Percentiles rank a stretch among this genome's conserved stretches.
These are phyloP conservation scores for Rhizopus microsporus DNA, from an alignment of 371 early-diverging fungal species.

Conservation along the genomic window DNA sequence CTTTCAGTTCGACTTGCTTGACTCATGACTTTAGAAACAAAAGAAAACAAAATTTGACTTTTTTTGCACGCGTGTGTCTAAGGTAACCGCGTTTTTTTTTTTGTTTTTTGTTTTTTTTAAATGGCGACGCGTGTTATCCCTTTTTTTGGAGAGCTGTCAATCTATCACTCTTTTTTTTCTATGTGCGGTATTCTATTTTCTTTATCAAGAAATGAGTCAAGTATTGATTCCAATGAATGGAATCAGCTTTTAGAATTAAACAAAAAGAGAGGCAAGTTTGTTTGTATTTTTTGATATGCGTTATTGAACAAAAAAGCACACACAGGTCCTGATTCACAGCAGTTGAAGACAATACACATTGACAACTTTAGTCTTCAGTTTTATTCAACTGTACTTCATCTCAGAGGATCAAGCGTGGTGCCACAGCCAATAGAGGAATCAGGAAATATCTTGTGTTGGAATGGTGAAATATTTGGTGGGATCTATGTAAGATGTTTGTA, in stretches of 20 bases:
- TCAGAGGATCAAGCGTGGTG: conserved; percentile 69
- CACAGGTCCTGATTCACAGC: conserved; percentile 54
- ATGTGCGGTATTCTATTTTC: conserved; percentile 56
- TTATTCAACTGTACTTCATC: conserved; percentile 76
- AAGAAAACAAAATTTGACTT: neutral
- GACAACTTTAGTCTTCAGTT: conserved; percentile 32
- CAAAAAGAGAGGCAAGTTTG: conserved; percentile 45
- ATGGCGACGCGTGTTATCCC: neutral
- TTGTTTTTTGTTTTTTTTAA: too few relatives aligned
- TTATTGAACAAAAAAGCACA: neutral
- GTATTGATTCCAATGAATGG: conserved; percentile 32
- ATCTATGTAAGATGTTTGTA: conserved; percentile 39
- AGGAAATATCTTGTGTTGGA: conserved; percentile 75
- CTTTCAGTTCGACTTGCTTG: conserved; percentile 13
- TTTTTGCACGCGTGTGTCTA: neutral
- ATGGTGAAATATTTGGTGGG: conserved; percentile 84
- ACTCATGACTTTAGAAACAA: conserved; percentile 7
- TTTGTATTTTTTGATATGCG: neutral
- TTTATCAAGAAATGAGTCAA: conserved; percentile 13
- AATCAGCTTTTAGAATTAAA: conserved; percentile 43
- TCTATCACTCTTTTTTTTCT: neutral
- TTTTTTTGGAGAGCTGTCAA: neutral
- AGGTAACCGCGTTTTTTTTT: too few relatives aligned
- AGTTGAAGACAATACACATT: conserved; percentile 12
- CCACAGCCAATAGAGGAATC: conserved; percentile 62